A percentile compares a stretch with the other conserved stretches of the same genome.
These are phyloP conservation scores for Diutina rugosa DNA, from an alignment of 1,139 yeast genomes.

Conservation along the genomic window DNA sequence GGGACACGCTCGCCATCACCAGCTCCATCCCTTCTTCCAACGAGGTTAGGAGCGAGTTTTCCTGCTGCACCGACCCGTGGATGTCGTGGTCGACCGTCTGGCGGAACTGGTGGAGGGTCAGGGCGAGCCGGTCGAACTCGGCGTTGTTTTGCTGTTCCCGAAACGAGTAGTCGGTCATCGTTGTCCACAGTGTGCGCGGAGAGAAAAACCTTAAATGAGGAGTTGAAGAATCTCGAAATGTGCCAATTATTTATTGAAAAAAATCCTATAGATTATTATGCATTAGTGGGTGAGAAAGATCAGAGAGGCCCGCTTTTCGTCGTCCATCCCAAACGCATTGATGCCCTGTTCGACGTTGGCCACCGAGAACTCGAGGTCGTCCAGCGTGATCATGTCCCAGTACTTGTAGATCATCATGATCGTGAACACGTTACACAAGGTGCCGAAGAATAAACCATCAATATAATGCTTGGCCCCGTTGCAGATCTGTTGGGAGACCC, in stretches of 20 bases:
- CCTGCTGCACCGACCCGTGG: slow-evolving; percentile 29
- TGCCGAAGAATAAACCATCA: slow-evolving; percentile 81
- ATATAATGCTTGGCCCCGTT: slow-evolving; percentile 66
- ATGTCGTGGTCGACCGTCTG: slow-evolving; percentile 32
- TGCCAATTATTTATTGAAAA: too few species aligned
- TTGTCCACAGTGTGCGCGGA: neutral
- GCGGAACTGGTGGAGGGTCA: slow-evolving; percentile 30
- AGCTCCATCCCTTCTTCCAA: neutral
- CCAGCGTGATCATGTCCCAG: slow-evolving; percentile 95
- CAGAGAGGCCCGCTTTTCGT: slow-evolving; percentile 1
- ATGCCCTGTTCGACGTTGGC: slow-evolving; percentile 10
- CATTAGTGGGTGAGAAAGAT: neutral
- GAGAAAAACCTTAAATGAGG: neutral
- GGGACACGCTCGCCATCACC: neutral
- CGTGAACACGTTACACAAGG: slow-evolving; percentile 66
- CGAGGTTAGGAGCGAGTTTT: slow-evolving; percentile 5
- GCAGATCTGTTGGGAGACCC: slow-evolving; percentile 55
- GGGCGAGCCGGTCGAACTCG: slow-evolving; percentile 31
- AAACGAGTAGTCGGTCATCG: slow-evolving; percentile 5
- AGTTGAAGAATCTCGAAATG: too few species aligned
- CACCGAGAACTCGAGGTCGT: slow-evolving; percentile 87
- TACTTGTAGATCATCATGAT: slow-evolving; percentile 91
- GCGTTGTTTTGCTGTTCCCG: slow-evolving; percentile 34
- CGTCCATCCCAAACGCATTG: neutral
- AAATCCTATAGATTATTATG: neutral